Percentiles rank a stretch among this genome's conserved stretches.
Evolutionary conservation across 306 rosid species (phyloP).

Genomic region (Inga oerstediana): DNA sequence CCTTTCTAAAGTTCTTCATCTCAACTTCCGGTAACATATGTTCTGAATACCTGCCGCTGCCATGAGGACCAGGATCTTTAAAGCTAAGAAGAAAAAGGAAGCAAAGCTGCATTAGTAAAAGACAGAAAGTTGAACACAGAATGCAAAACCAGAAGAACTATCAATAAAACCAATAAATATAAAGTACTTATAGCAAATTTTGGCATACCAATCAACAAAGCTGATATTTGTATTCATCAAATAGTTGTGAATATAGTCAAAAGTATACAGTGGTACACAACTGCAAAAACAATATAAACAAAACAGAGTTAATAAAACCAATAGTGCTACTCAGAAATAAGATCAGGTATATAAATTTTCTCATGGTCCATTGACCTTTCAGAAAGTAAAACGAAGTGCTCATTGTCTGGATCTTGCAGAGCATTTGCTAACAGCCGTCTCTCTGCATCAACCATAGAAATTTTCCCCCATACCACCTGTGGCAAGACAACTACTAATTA

Average conservation of each 20-base stretch:
- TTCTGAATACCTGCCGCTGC: constrained; percentile 92
- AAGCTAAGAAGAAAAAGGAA: constrained; percentile 57
- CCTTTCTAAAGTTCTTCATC: constrained; percentile 93
- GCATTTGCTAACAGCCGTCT: constrained; percentile 85
- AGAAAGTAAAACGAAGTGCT: constrained; percentile 94
- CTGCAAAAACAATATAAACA: constrained; percentile 60
- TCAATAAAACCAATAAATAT: constrained; percentile 9
- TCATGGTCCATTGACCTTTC: constrained; percentile 63
- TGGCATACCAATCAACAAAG: constrained; percentile 87
- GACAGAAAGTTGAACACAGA: constrained; percentile 25
- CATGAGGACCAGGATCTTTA: constrained; percentile 98
- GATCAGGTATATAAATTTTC: constrained; percentile 31
- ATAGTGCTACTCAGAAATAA: constrained; percentile 26
- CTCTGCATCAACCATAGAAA: constrained; percentile 99
- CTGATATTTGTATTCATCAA: constrained; percentile 87
- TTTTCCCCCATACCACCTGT: constrained; percentile 98
- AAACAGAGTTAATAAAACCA: constrained; percentile 37
- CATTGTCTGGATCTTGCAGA: constrained; percentile 87
- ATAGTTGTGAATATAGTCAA: constrained; percentile 79
- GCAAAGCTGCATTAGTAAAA: constrained; percentile 22
- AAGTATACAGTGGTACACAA: constrained; percentile 83
- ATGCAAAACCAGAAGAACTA: constrained; percentile 25
- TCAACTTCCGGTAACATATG: constrained; percentile 97
- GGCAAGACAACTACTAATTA: constrained; percentile 40
- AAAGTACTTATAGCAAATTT: constrained; percentile 6